phyloP scores from a whole-genome alignment of 208 protist genomes.

The Crithidia bombi region DNA sequence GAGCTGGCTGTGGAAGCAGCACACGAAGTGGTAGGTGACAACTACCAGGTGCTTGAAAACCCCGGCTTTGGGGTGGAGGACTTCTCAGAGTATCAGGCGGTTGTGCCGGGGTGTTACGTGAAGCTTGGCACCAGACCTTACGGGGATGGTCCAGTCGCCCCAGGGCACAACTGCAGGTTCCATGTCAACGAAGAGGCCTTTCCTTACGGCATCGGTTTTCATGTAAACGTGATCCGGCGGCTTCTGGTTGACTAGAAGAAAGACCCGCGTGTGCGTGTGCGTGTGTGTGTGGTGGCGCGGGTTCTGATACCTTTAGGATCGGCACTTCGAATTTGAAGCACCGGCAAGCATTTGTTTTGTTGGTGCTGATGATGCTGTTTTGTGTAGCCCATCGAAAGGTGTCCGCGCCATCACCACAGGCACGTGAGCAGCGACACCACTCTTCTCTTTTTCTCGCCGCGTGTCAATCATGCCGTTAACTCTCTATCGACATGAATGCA shows the following conservation, averaged over 20 bases:
- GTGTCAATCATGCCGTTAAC: no score
- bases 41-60: constrained; percentile 46
- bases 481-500: no score
- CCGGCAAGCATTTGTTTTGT: no score
- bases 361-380: no score
- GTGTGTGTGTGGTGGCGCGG: no score
- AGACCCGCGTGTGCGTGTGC: neutral
- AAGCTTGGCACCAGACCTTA: constrained; percentile 6
- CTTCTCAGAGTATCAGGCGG: constrained; percentile 75
- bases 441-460: no score
- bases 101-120: constrained; percentile 55
- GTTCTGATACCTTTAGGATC: no score
- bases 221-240: constrained; percentile 45
- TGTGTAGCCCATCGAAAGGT: no score
- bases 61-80: constrained; percentile 69
- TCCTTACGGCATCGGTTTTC: constrained; percentile 47
- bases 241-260: constrained; percentile 15
- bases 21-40: constrained; percentile 39
- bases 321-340: no score
- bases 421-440: no score
- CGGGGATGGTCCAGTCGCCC: neutral
- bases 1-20: constrained; percentile 51
- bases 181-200: constrained; percentile 56
- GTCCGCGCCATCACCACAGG: no score
- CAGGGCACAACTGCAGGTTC: constrained; percentile 51